Evolutionary conservation across 441 rosid genomes (phyloP).

Genomic region (Caryocar brasiliense): DNA sequence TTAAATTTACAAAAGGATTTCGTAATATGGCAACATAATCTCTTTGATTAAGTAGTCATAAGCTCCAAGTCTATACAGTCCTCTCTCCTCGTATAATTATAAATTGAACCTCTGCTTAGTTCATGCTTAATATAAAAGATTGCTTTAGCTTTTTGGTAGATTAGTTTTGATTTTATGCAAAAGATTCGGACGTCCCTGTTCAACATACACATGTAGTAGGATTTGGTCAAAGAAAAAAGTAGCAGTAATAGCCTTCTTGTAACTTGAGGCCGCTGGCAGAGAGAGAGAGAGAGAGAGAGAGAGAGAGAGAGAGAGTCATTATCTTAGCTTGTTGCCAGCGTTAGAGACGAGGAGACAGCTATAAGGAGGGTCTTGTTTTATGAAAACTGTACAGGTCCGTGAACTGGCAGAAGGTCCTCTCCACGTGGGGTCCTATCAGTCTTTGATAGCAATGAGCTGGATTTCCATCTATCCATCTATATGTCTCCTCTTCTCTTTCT

Average conservation of each 20-base stretch:
- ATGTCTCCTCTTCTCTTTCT: not conserved
- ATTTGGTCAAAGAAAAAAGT: not conserved
- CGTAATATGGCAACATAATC: too few relatives aligned
- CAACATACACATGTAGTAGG: constrained; percentile 1
- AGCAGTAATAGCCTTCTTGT: not conserved
- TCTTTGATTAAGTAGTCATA: too few relatives aligned
- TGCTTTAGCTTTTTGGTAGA: too few relatives aligned
- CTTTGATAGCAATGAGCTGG: constrained; percentile 23
- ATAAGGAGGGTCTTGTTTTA: constrained; percentile 5
- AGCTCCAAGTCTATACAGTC: too few relatives aligned
- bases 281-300: not conserved
- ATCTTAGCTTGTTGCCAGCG: constrained; percentile 26
- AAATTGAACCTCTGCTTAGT: too few relatives aligned
- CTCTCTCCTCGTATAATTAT: too few relatives aligned
- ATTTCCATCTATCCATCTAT: too few relatives aligned
- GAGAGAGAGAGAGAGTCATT: not conserved
- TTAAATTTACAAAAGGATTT: too few relatives aligned
- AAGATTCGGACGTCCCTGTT: constrained; percentile 7
- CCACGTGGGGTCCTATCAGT: constrained; percentile 39
- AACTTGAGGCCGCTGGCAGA: not conserved
- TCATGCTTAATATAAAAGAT: too few relatives aligned
- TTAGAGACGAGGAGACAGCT: constrained; percentile 47
- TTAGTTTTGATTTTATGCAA: too few relatives aligned
- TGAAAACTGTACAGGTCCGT: constrained; percentile 15
- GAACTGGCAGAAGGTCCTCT: constrained; percentile 35